A percentile compares a stretch with the other conserved stretches of the same genome.
Evolutionary conservation across 2,329 filamentous ascomycete species (phyloP).

Genomic region (Beauveria sp.): DNA sequence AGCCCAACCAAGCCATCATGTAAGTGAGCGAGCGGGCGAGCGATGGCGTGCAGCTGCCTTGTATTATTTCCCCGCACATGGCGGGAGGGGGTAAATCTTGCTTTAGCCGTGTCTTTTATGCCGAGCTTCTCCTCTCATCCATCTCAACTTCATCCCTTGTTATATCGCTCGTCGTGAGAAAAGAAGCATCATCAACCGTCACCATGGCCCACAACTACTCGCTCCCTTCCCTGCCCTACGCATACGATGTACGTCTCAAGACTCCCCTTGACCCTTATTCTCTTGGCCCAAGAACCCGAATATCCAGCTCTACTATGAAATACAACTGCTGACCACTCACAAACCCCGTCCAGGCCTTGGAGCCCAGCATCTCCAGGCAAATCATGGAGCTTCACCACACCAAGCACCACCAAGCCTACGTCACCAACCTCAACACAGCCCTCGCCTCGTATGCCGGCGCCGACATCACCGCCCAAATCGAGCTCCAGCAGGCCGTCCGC

Average conservation of each 20-base stretch:
- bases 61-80: neutral
- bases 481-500: conserved; percentile 63
- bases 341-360: conserved; percentile 46
- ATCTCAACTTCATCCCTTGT: neutral
- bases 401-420: conserved; percentile 74
- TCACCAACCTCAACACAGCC: conserved; percentile 66
- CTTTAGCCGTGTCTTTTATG: neutral
- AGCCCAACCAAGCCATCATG: neutral
- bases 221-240: conserved; percentile 60
- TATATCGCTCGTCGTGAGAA: neutral
- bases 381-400: conserved; percentile 78
- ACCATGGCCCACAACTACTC: conserved; percentile 41
- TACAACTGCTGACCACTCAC: too few relatives aligned
- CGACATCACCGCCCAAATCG: conserved; percentile 57
- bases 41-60: conserved; percentile 3
- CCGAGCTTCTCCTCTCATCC: neutral
- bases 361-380: conserved; percentile 65
- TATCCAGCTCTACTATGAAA: too few relatives aligned
- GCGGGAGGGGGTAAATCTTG: neutral
- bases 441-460: conserved; percentile 53
- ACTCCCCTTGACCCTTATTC: neutral
- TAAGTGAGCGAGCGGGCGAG: neutral
- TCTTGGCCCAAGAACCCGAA: neutral
- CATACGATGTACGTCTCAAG: conserved; percentile 53
- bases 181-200: neutral